Conservation (phyloP, 495 filamentous ascomycete genomes). For the Neurospora tetraspora region DNA sequence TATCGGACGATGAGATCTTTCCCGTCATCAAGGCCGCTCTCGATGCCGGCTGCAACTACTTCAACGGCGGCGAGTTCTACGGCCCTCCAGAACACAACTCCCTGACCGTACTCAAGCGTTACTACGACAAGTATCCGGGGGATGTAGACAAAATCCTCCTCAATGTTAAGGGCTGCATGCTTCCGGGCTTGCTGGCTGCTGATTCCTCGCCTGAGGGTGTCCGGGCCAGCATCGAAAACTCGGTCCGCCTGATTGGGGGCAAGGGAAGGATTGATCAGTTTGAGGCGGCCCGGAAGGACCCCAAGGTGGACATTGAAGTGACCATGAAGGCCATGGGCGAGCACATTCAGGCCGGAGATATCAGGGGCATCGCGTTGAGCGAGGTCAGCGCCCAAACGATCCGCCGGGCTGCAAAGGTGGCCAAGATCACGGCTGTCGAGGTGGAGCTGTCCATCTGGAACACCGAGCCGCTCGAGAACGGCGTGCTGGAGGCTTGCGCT, state of each 20-base stretch:
- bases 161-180: slow-evolving; percentile 51
- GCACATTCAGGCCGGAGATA: slow-evolving; percentile 61
- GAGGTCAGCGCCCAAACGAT: slow-evolving; percentile 71
- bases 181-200: slow-evolving; percentile 15
- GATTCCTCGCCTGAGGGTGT: slow-evolving; percentile 56
- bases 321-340: slow-evolving; percentile 45
- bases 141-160: slow-evolving; percentile 57
- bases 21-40: slow-evolving; percentile 58
- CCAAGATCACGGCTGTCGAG: slow-evolving; percentile 66
- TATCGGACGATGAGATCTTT: slow-evolving; percentile 52
- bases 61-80: slow-evolving; percentile 80
- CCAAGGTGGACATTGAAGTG: slow-evolving; percentile 37
- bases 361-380: slow-evolving; percentile 64
- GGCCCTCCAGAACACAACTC: slow-evolving; percentile 61
- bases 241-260: slow-evolving; percentile 52
- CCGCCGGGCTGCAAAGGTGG: slow-evolving; percentile 55
- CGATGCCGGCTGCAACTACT: slow-evolving; percentile 58
- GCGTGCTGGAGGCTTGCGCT: slow-evolving; percentile 58
- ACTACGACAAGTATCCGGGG: slow-evolving; percentile 58
- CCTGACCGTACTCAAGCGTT: slow-evolving; percentile 51
- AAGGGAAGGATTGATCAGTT: slow-evolving; percentile 78
- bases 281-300: slow-evolving; percentile 65
- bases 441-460: slow-evolving; percentile 70
- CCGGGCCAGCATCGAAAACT: slow-evolving; percentile 58
- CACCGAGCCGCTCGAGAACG: slow-evolving; percentile 61